Conservation (phyloP, 2,329 filamentous ascomycete species). For the Phyllosticta citriasiana region DNA sequence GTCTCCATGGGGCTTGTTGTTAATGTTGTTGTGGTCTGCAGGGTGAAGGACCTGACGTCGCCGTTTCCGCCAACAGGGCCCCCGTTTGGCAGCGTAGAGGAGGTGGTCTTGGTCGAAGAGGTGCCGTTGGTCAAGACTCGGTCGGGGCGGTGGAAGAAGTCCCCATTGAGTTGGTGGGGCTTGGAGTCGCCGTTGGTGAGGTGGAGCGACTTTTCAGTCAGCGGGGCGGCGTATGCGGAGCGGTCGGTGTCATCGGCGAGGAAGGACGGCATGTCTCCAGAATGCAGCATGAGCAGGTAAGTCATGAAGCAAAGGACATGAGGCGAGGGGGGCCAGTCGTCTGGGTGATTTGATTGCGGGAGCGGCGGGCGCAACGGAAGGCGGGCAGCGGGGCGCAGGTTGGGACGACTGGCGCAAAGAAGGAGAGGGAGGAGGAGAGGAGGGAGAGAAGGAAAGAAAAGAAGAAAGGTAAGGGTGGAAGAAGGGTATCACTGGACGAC, state of each 20-base stretch:
- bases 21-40: constrained; percentile 15
- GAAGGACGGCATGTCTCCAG: constrained; percentile 42
- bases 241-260: constrained; percentile 36
- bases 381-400: background rate
- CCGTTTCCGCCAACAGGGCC: constrained; percentile 14
- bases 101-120: constrained; percentile 20
- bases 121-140: constrained; percentile 22
- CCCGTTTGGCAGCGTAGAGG: constrained; percentile 27
- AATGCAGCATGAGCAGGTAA: constrained; percentile 20
- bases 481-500: too few species aligned
- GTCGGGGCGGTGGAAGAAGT: constrained; percentile 18
- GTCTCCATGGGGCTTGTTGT: constrained; percentile 11
- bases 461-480: background rate
- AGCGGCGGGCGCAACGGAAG: background rate
- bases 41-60: constrained; percentile 18
- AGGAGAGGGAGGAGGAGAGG: background rate
- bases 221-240: constrained; percentile 18
- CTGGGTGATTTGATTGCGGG: constrained; percentile 6
- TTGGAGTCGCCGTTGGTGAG: constrained; percentile 23
- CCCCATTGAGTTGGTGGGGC: constrained; percentile 19
- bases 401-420: background rate
- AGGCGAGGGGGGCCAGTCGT: constrained; percentile 6
- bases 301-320: constrained; percentile 17
- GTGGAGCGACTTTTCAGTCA: constrained; percentile 15
- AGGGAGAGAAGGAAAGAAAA: background rate